Percentiles rank a stretch among this genome's conserved stretches.
phyloP scores from a whole-genome alignment of 2,329 filamentous ascomycete genomes.

The Plectosphaerella sp. region DNA sequence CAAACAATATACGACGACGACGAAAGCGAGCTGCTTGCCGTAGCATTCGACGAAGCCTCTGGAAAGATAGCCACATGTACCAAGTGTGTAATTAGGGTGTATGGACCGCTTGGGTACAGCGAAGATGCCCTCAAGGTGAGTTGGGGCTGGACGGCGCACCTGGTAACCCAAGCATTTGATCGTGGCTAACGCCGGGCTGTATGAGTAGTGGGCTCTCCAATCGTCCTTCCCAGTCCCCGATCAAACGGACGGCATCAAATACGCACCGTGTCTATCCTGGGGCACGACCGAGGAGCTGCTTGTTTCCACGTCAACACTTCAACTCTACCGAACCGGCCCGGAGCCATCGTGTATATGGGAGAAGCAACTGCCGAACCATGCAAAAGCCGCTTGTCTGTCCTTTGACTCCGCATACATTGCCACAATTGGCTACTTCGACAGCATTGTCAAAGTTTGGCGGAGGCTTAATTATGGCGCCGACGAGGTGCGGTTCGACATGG shows the following conservation, averaged over 20 bases:
- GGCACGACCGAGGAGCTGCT: conserved; percentile 81
- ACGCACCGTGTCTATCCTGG: conserved; percentile 66
- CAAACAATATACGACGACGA: conserved; percentile 91
- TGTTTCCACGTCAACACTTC: conserved; percentile 65
- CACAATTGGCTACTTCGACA: conserved; percentile 72
- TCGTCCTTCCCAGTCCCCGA: conserved; percentile 47
- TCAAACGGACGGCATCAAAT: neutral
- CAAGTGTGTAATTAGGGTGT: conserved; percentile 64
- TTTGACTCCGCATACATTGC: conserved; percentile 86
- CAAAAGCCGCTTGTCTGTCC: conserved; percentile 73
- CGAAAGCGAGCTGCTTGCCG: conserved; percentile 61
- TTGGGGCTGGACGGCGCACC: neutral
- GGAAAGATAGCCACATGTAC: conserved; percentile 83
- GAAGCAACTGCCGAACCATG: conserved; percentile 66
- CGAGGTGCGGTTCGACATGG: conserved; percentile 83
- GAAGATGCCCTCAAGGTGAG: conserved; percentile 71
- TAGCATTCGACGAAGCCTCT: conserved; percentile 74
- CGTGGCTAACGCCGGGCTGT: neutral
- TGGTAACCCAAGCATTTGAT: no score
- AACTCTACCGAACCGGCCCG: conserved; percentile 55
- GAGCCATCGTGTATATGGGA: conserved; percentile 64
- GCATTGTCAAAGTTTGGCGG: conserved; percentile 89
- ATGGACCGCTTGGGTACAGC: conserved; percentile 67
- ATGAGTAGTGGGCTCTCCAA: conserved; percentile 58
- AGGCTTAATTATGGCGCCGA: conserved; percentile 78